A percentile compares a stretch with the other conserved stretches of the same genome.
Evolutionary conservation across 78 protist species (phyloP).

Genomic region (Paratrimastix pyriformis): DNA sequence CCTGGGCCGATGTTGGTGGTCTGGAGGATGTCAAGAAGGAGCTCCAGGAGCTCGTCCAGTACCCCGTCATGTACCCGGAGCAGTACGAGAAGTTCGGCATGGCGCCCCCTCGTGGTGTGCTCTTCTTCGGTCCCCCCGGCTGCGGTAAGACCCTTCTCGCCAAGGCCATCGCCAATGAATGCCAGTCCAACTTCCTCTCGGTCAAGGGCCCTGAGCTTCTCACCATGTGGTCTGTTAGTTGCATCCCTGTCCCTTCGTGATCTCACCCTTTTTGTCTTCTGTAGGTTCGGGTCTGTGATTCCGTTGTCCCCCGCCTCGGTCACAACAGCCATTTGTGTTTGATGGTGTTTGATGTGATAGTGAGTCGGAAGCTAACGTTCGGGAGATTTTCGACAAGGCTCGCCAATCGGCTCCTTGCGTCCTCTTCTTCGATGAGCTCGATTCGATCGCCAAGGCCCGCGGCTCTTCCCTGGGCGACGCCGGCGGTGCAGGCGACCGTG

Average conservation of each 20-base stretch:
- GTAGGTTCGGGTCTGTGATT: too few species aligned
- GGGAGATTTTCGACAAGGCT: conserved; percentile 99
- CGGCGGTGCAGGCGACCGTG: conserved; percentile 99
- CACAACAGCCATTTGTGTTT: too few species aligned
- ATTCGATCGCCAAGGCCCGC: conserved; percentile 93
- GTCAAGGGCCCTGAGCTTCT: conserved; percentile 94
- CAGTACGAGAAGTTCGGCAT: conserved; percentile 95
- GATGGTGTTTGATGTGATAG: too few species aligned
- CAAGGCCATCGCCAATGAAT: conserved; percentile 99
- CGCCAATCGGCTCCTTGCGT: conserved; percentile 99
- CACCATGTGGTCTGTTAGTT: conserved; percentile 99
- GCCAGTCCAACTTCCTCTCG: conserved; percentile 99
- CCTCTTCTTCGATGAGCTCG: conserved; percentile 99
- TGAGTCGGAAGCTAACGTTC: conserved; percentile 98
- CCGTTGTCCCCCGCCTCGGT: too few species aligned
- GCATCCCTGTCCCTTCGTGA: neutral
- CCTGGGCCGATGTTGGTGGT: conserved; percentile 99
- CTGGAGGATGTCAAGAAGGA: conserved; percentile 70
- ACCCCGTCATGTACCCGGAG: conserved; percentile 99
- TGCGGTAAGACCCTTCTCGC: conserved; percentile 99
- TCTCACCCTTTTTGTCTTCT: neutral
- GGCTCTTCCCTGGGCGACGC: conserved; percentile 93
- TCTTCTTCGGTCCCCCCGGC: conserved; percentile 99
- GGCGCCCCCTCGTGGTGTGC: conserved; percentile 90
- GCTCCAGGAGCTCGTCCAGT: conserved; percentile 86